A percentile compares a stretch with the other conserved stretches of the same genome.
Conservation (phyloP, 2,329 filamentous ascomycete genomes). For the Pseudocercospora macadamiae region DNA sequence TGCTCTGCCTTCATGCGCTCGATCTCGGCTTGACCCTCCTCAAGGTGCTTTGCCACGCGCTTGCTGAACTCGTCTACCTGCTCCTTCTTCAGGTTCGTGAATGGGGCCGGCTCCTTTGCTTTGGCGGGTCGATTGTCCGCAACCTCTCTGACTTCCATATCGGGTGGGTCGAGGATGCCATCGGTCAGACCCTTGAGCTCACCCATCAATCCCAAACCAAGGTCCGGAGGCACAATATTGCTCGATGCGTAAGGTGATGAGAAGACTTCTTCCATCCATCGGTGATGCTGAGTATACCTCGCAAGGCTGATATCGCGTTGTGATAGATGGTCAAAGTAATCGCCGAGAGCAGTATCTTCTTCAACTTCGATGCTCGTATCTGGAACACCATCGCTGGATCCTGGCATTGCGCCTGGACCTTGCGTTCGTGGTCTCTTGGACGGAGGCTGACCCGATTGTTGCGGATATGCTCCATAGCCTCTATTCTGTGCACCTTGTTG, state of each 20-base stretch:
- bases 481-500: constrained; percentile 25
- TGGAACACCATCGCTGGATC: constrained; percentile 44
- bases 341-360: constrained; percentile 83
- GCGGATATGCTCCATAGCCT: constrained; percentile 35
- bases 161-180: constrained; percentile 74
- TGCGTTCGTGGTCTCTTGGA: constrained; percentile 49
- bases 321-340: constrained; percentile 86
- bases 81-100: constrained; percentile 71
- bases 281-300: constrained; percentile 91
- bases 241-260: constrained; percentile 84
- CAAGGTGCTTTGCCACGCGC: constrained; percentile 72
- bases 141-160: constrained; percentile 28
- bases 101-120: constrained; percentile 46
- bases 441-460: constrained; percentile 43
- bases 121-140: constrained; percentile 49
- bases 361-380: constrained; percentile 74
- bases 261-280: constrained; percentile 98
- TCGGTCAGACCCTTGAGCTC: constrained; percentile 80
- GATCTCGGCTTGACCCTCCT: constrained; percentile 77
- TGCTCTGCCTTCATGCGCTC: constrained; percentile 82
- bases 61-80: constrained; percentile 83
- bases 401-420: constrained; percentile 43
- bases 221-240: constrained; percentile 83
- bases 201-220: constrained; percentile 78
- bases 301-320: constrained; percentile 85